phyloP scores from a whole-genome alignment of 495 filamentous ascomycete species.

The Parachaetomium inaequale region DNA sequence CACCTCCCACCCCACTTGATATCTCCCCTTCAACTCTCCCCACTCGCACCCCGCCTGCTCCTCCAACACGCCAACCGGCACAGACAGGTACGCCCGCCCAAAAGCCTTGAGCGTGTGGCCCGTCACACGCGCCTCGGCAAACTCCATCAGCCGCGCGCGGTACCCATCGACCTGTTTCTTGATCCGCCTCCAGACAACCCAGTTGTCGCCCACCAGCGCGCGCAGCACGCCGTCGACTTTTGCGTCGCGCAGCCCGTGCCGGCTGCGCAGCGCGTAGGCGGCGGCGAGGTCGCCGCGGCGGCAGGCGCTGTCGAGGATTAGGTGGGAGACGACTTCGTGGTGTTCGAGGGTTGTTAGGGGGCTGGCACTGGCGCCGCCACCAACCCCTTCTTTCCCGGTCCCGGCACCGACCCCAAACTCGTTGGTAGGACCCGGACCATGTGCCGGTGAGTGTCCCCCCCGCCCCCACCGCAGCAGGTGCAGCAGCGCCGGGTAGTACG shows the following conservation, averaged over 20 bases:
- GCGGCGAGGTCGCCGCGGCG: slow-evolving; percentile 68
- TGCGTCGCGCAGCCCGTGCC: slow-evolving; percentile 53
- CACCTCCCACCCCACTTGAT: slow-evolving; percentile 78
- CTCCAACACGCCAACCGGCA: slow-evolving; percentile 64
- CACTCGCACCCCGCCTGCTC: slow-evolving; percentile 58
- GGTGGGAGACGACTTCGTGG: slow-evolving; percentile 73
- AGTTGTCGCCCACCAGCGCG: slow-evolving; percentile 76
- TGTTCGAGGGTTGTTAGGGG: slow-evolving; percentile 63
- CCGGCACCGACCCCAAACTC: no score
- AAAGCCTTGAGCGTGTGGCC: slow-evolving; percentile 77
- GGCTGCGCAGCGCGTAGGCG: slow-evolving; percentile 59
- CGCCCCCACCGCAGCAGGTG: slow-evolving; percentile 57
- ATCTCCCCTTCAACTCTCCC: slow-evolving; percentile 59
- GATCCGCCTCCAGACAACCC: slow-evolving; percentile 69
- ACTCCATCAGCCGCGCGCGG: slow-evolving; percentile 72
- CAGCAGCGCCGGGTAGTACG: slow-evolving; percentile 83
- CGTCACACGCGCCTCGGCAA: slow-evolving; percentile 65
- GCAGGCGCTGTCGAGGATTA: slow-evolving; percentile 85
- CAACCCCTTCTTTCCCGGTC: not conserved
- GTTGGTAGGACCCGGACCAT: no score
- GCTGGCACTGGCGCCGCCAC: not conserved
- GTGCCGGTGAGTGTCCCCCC: no score
- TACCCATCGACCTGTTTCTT: slow-evolving; percentile 71
- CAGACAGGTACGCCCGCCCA: slow-evolving; percentile 72
- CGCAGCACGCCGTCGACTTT: slow-evolving; percentile 60